phyloP scores from a whole-genome alignment of 1,284 basidiomycete genomes.

The Cryptococcus sp. region DNA sequence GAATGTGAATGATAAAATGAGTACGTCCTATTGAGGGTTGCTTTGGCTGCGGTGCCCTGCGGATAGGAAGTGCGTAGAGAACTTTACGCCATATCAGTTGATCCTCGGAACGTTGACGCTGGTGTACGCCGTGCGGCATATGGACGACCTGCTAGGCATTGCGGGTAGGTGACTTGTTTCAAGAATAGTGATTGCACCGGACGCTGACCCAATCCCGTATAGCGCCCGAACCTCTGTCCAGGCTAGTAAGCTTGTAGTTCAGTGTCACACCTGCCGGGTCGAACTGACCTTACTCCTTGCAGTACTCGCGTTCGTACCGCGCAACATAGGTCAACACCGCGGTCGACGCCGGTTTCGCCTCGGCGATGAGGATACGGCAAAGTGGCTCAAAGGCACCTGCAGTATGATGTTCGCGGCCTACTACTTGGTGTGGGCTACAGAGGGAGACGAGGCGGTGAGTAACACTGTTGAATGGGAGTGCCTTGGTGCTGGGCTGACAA shows the following conservation, averaged over 20 bases:
- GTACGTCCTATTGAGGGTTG: conserved; percentile 26
- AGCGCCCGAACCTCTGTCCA: conserved; percentile 91
- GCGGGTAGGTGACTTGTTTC: conserved; percentile 58
- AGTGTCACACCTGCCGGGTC: neutral
- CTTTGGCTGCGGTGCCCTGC: neutral
- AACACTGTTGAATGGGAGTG: neutral
- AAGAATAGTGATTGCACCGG: neutral
- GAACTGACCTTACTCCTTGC: neutral
- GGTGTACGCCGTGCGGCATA: conserved; percentile 78
- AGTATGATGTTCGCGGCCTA: conserved; percentile 82
- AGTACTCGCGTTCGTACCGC: conserved; percentile 90
- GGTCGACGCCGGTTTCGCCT: conserved; percentile 95
- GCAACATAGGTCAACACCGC: conserved; percentile 95
- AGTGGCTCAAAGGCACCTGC: conserved; percentile 83
- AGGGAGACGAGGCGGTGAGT: conserved; percentile 86
- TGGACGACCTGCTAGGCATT: conserved; percentile 82
- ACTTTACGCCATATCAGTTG: conserved; percentile 93
- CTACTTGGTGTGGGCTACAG: conserved; percentile 89
- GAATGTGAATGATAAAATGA: conserved; percentile 41
- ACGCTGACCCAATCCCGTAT: conserved; percentile 5
- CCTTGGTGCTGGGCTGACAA: conserved; percentile 1
- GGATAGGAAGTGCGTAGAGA: conserved; percentile 54
- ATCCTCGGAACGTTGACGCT: conserved; percentile 78
- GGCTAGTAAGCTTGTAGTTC: conserved; percentile 61
- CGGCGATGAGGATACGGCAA: conserved; percentile 85